Conservation (phyloP, 2,329 filamentous ascomycete genomes). For the Thielaviopsis ethacetica region DNA sequence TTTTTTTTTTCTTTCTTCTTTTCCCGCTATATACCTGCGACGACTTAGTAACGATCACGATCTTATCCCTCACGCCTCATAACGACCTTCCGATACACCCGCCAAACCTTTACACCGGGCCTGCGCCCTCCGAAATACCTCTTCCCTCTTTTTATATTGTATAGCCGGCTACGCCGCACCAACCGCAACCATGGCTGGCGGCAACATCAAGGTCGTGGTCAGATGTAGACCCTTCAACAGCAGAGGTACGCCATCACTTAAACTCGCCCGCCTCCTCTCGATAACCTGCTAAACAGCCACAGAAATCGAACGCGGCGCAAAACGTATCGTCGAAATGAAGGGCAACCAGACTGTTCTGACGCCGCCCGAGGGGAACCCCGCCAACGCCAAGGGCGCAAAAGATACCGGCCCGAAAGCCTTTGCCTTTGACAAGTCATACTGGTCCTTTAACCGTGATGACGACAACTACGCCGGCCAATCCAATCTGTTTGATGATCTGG, state of each 20-base stretch:
- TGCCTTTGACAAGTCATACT: conserved; percentile 94
- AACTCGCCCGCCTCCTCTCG: neutral
- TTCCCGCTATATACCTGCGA: neutral
- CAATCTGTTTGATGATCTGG: conserved; percentile 74
- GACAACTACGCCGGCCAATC: conserved; percentile 79
- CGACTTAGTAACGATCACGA: neutral
- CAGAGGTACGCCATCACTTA: conserved; percentile 48
- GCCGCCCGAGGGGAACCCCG: conserved; percentile 61
- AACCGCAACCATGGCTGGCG: conserved; percentile 31
- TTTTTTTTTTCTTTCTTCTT: neutral
- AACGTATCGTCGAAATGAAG: conserved; percentile 97
- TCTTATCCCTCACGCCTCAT: neutral
- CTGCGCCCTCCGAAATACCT: neutral
- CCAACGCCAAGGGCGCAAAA: conserved; percentile 55
- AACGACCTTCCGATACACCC: neutral
- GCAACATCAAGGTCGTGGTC: conserved; percentile 99
- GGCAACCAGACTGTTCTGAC: conserved; percentile 75
- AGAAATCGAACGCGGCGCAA: conserved; percentile 84
- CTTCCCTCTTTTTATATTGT: neutral
- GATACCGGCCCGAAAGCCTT: conserved; percentile 66
- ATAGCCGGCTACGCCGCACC: neutral
- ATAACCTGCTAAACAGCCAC: conserved; percentile 5
- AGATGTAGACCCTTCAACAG: conserved; percentile 88
- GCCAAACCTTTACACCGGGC: neutral
- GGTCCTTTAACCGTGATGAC: conserved; percentile 81